These are phyloP conservation scores for Blastobotrys peoriensis DNA, from an alignment of 805 yeast genomes.

Conservation along the genomic window DNA sequence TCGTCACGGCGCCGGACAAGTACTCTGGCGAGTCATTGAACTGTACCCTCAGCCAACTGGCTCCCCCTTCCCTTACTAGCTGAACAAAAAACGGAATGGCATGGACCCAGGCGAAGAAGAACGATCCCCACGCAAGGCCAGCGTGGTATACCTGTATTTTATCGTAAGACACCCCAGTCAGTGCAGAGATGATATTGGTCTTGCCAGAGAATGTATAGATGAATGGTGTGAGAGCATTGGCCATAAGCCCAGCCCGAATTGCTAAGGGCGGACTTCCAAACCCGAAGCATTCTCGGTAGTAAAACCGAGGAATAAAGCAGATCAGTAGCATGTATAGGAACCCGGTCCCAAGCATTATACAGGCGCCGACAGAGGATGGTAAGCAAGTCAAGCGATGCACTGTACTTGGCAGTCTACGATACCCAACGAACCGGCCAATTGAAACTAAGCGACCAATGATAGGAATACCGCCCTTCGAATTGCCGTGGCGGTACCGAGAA, in stretches of 20 bases:
- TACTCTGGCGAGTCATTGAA: no score
- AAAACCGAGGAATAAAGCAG: constrained; percentile 14
- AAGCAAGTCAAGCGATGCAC: constrained; percentile 2
- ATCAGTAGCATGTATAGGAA: constrained; percentile 7
- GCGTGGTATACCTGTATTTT: constrained; percentile 15
- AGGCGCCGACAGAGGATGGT: constrained; percentile 13
- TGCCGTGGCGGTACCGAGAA: not conserved
- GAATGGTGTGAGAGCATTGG: constrained; percentile 20
- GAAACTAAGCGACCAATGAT: constrained; percentile 1
- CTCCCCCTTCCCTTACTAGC: constrained; percentile 18
- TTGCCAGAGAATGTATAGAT: constrained; percentile 18
- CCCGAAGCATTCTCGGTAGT: constrained; percentile 16
- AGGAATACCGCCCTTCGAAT: not conserved
- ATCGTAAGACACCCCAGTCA: constrained; percentile 19
- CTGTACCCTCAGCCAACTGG: no score
- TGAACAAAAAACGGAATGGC: constrained; percentile 14
- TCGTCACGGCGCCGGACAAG: no score
- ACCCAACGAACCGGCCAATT: constrained; percentile 13
- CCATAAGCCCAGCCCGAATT: constrained; percentile 16
- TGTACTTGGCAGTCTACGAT: constrained; percentile 8
- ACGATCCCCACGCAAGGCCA: constrained; percentile 12
- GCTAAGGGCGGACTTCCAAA: constrained; percentile 20
- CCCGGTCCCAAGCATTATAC: constrained; percentile 3
- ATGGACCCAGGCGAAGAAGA: constrained; percentile 16
- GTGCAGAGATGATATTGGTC: constrained; percentile 12